These are phyloP conservation scores for Metschnikowia amazonensis DNA, from an alignment of 805 yeast genomes.

Conservation along the genomic window DNA sequence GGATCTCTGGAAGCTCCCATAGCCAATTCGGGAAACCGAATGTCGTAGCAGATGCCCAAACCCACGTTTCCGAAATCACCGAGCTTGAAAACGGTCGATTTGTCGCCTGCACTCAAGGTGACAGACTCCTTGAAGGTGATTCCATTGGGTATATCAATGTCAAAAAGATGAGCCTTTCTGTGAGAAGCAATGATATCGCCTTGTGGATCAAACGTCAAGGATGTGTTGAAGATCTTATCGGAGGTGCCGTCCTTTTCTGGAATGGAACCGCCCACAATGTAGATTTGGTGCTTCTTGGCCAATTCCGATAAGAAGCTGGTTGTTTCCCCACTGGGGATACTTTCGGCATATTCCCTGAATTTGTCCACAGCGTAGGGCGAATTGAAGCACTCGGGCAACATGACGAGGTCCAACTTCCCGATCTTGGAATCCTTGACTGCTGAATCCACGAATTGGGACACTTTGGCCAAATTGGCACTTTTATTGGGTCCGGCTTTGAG, in stretches of 20 bases:
- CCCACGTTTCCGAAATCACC: conserved; percentile 57
- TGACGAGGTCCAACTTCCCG: conserved; percentile 58
- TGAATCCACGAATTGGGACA: conserved; percentile 54
- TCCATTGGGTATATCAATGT: conserved; percentile 87
- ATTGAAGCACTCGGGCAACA: conserved; percentile 94
- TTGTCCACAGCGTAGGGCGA: conserved; percentile 89
- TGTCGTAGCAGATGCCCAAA: conserved; percentile 80
- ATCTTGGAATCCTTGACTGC: conserved; percentile 46
- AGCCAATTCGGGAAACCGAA: conserved; percentile 77
- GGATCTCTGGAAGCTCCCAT: conserved; percentile 58
- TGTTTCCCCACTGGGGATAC: conserved; percentile 71
- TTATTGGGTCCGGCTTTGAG: conserved; percentile 80
- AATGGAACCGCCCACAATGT: conserved; percentile 84
- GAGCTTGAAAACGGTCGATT: conserved; percentile 72
- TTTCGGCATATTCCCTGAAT: conserved; percentile 84
- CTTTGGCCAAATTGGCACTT: conserved; percentile 68
- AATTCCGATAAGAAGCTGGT: conserved; percentile 57
- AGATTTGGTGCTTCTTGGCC: conserved; percentile 63
- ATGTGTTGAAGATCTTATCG: conserved; percentile 61
- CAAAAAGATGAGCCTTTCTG: conserved; percentile 87
- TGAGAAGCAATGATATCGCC: conserved; percentile 86
- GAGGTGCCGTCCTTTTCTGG: conserved; percentile 59
- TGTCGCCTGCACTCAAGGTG: conserved; percentile 72
- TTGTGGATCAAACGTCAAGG: conserved; percentile 61
- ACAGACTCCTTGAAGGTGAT: conserved; percentile 82